These are phyloP conservation scores for Tetrastigma voinierianum DNA, from an alignment of 164 flowering plant genomes.

Conservation along the genomic window DNA sequence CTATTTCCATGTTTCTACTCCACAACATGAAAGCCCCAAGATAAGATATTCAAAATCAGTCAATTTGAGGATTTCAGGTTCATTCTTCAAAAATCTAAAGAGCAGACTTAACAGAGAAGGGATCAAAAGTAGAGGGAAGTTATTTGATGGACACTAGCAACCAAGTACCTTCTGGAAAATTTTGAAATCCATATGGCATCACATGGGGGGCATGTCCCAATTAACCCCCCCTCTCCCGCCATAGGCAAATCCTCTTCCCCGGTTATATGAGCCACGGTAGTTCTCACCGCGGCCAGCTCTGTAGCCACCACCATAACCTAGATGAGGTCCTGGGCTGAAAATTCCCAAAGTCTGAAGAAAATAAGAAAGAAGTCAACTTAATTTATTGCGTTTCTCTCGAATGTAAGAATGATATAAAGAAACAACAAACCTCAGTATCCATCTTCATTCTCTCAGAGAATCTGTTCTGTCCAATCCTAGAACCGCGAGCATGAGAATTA, in stretches of 20 bases:
- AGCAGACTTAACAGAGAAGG: background rate
- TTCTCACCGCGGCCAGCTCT: constrained; percentile 25
- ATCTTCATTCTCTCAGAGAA: constrained; percentile 35
- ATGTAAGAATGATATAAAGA: background rate
- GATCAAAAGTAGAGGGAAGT: background rate
- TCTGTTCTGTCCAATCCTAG: constrained; percentile 25
- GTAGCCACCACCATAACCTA: constrained; percentile 33
- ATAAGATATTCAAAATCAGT: background rate
- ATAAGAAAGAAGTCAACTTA: too few relatives aligned
- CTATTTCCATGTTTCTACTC: too few relatives aligned
- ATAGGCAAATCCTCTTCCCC: constrained; percentile 42
- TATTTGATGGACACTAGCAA: too few relatives aligned
- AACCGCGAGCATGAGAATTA: constrained; percentile 28
- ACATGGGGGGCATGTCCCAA: constrained; percentile 16
- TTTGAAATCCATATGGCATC: background rate
- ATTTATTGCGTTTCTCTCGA: background rate
- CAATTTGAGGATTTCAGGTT: constrained; percentile 1
- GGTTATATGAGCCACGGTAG: constrained; percentile 22
- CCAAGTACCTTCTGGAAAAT: background rate
- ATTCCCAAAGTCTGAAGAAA: constrained; percentile 44
- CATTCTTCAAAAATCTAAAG: background rate
- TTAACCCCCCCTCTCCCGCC: constrained; percentile 34
- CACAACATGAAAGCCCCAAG: background rate
- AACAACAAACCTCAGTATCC: constrained; percentile 36
- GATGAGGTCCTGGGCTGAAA: constrained; percentile 22